These are phyloP conservation scores for Sclerotinia minor DNA, from an alignment of 2,329 filamentous ascomycete genomes.

Conservation along the genomic window DNA sequence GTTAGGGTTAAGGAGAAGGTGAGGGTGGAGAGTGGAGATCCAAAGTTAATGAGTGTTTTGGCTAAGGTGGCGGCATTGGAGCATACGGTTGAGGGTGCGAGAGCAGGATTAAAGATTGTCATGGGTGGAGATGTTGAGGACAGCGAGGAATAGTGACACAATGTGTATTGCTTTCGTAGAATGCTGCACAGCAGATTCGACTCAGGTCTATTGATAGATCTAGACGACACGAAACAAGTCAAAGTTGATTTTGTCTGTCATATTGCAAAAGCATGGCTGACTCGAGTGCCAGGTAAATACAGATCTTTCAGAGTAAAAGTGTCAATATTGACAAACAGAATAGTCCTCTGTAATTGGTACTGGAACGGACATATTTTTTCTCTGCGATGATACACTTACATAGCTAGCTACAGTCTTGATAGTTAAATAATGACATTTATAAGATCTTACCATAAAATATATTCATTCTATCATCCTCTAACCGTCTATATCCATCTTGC, in stretches of 20 bases:
- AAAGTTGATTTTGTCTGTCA: not conserved
- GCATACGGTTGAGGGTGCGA: constrained; percentile 67
- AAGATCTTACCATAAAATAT: too few relatives aligned
- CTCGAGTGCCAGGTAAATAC: not conserved
- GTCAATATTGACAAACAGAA: not conserved
- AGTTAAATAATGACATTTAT: not conserved
- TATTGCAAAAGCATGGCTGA: too few relatives aligned
- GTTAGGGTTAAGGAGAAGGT: constrained; percentile 90
- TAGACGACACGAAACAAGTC: not conserved
- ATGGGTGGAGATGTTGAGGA: constrained; percentile 54
- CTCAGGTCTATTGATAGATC: not conserved
- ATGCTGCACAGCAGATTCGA: not conserved
- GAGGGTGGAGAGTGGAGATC: constrained; percentile 78
- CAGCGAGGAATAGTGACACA: constrained; percentile 11
- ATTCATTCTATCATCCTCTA: too few relatives aligned
- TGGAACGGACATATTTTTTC: not conserved
- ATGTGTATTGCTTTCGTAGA: not conserved
- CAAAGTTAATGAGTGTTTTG: constrained; percentile 77
- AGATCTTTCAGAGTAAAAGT: too few relatives aligned
- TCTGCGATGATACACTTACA: not conserved
- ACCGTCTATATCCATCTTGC: not conserved
- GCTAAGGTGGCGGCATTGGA: constrained; percentile 80
- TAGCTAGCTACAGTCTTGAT: not conserved
- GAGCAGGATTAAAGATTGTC: constrained; percentile 72
- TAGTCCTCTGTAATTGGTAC: not conserved